Conservation (phyloP, 2,329 filamentous ascomycete genomes). For the Aspergillus sp. region DNA sequence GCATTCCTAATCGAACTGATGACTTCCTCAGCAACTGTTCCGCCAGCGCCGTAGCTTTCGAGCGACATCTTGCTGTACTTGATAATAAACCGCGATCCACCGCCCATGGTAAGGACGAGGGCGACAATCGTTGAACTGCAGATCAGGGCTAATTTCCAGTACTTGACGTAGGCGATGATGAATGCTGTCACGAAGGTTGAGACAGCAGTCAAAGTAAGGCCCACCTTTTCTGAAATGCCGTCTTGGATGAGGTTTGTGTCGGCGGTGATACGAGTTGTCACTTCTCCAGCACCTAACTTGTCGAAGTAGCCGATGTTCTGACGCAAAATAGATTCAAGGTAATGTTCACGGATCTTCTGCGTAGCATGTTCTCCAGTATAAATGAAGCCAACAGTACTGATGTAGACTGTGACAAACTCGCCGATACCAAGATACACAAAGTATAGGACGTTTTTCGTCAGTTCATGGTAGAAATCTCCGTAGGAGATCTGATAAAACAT, state of each 20-base stretch:
- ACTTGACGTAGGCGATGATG: slow-evolving; percentile 84
- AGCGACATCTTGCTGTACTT: slow-evolving; percentile 78
- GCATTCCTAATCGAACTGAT: slow-evolving; percentile 91
- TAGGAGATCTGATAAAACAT: slow-evolving; percentile 52
- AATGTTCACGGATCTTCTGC: slow-evolving; percentile 76
- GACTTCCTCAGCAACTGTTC: slow-evolving; percentile 89
- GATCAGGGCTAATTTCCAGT: slow-evolving; percentile 91
- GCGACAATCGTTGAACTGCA: slow-evolving; percentile 78
- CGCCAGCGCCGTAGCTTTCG: slow-evolving; percentile 77
- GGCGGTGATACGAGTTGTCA: slow-evolving; percentile 90
- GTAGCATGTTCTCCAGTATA: slow-evolving; percentile 80
- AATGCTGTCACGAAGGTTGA: slow-evolving; percentile 87
- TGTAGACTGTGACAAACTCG: slow-evolving; percentile 75
- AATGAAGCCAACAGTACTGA: slow-evolving; percentile 85
- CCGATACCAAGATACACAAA: slow-evolving; percentile 82
- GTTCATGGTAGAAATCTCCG: slow-evolving; percentile 58
- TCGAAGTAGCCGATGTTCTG: slow-evolving; percentile 95
- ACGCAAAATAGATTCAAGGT: slow-evolving; percentile 77
- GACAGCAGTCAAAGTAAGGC: slow-evolving; percentile 71
- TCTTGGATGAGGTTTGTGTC: slow-evolving; percentile 94
- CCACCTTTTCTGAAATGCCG: slow-evolving; percentile 87
- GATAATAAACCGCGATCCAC: slow-evolving; percentile 71
- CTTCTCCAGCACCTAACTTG: slow-evolving; percentile 86
- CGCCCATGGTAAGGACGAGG: slow-evolving; percentile 74
- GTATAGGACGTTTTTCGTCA: slow-evolving; percentile 70